Conservation (phyloP, 1,284 basidiomycete species). For the Ceratorhiza oryzae-sativae region DNA sequence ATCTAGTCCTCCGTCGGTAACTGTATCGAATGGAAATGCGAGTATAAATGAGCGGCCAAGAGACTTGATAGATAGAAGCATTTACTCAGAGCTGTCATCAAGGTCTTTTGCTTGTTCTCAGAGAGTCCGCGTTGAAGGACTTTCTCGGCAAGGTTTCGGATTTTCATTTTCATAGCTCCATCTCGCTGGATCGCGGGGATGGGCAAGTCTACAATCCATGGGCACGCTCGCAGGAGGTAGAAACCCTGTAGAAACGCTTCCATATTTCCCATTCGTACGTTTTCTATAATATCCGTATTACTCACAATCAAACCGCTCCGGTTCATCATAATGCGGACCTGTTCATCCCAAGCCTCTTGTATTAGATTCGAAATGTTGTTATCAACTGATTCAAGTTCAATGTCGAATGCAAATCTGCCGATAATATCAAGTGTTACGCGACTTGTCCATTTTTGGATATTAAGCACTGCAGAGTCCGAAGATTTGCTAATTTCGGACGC, state of each 20-base stretch:
- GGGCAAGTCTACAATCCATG: slow-evolving; percentile 48
- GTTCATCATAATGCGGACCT: slow-evolving; percentile 46
- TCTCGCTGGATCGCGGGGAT: slow-evolving; percentile 49
- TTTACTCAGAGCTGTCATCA: slow-evolving; percentile 36
- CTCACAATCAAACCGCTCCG: slow-evolving; percentile 48
- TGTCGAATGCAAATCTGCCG: slow-evolving; percentile 49
- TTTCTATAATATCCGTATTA: not conserved
- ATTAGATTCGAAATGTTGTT: slow-evolving; percentile 49
- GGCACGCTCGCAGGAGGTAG: slow-evolving; percentile 48
- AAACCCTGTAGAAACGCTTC: not conserved
- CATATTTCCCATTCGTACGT: no score
- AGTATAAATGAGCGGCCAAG: not conserved
- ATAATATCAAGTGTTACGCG: slow-evolving; percentile 46
- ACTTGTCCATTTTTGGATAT: slow-evolving; percentile 45
- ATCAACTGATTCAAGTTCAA: slow-evolving; percentile 49
- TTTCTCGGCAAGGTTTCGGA: slow-evolving; percentile 43
- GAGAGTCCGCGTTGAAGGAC: slow-evolving; percentile 12
- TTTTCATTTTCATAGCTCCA: slow-evolving; percentile 48
- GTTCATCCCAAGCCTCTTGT: slow-evolving; percentile 46
- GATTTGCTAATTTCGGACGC: not conserved
- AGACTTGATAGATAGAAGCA: not conserved
- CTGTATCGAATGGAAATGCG: not conserved
- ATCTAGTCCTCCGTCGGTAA: not conserved
- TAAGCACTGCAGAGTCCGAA: slow-evolving; percentile 32
- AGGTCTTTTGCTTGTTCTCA: slow-evolving; percentile 21